phyloP scores from a whole-genome alignment of 345 rosid genomes.

The Camelina laxa region DNA sequence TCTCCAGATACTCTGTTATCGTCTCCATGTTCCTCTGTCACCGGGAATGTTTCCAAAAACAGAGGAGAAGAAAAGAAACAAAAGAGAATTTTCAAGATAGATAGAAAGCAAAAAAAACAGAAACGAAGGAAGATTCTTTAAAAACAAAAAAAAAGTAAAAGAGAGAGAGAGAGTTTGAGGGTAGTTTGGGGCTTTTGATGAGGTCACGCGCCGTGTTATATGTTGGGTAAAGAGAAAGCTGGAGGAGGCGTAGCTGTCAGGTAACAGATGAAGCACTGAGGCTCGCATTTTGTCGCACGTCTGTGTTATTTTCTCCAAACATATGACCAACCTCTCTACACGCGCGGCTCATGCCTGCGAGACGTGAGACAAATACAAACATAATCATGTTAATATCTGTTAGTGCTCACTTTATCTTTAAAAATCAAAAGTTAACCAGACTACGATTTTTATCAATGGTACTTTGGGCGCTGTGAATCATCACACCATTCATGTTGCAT shows the following conservation, averaged over 20 bases:
- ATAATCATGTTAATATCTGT: neutral
- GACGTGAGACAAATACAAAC: neutral
- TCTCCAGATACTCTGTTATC: conserved; percentile 69
- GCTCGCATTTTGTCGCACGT: conserved; percentile 52
- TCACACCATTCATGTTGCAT: neutral
- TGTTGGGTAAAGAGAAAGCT: conserved; percentile 44
- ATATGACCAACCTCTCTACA: conserved; percentile 7
- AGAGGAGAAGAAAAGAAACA: conserved; percentile 15
- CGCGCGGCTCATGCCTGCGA: conserved; percentile 39
- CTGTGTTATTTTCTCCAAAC: neutral
- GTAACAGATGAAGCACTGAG: conserved; percentile 47
- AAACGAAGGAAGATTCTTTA: conserved; percentile 16
- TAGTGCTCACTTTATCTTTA: neutral
- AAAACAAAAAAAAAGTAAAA: neutral
- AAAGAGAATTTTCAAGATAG: conserved; percentile 38
- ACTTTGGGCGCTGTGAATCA: neutral
- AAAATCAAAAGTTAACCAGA: no score
- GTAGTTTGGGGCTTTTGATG: conserved; percentile 8
- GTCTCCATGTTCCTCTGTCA: conserved; percentile 53
- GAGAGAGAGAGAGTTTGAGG: neutral
- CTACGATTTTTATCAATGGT: neutral
- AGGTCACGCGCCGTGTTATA: conserved; percentile 46
- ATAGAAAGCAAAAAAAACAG: conserved; percentile 10
- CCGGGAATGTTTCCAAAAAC: conserved; percentile 17
- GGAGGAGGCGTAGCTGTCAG: conserved; percentile 50